Evolutionary conservation across 768 basidiomycete species (phyloP), one percentile per base, ranked within the genome.

Genomic region (Lentinula lateritia): DNA sequence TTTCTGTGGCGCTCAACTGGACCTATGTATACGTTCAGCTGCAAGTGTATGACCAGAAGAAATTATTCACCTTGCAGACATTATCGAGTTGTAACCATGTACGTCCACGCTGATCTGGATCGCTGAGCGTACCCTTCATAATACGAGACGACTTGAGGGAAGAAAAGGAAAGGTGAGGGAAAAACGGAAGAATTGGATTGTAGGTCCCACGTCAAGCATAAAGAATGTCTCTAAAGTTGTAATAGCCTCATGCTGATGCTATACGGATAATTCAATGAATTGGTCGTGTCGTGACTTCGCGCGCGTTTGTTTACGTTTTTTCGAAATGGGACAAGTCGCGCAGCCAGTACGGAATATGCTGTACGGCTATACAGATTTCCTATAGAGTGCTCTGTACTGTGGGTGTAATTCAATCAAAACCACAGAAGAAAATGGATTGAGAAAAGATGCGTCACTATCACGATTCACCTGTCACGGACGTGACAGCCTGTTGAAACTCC

Each of bases 11-110:
- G 36, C 58, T 59, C n/a, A 59, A 16, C n/a, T 35, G 43, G n/a
- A 59, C 46, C 58, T 59, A 16, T 16, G 16, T 20, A 45, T 15
- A 9, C 16, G 18, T 18, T 32, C 5, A 46, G 42, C 23, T 34
- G 42, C 8, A 13, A 18, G 8, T 48, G 12, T 10, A 7, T 9
- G 5, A 10, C 20, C 10, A 48, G 20, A 20, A 39, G 15, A 54
- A 6, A 6, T n/a, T 28, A 15, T 12, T 35, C 32, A 59, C 58
- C 34, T 59, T 59, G 38, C 58, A 59, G 9, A 9, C 23, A 39
- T 50, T 34, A 46, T 48, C 48, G n/a, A 59, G 35, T 15, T 59
- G 58, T 20, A 59, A n/a, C 58, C 58, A 59, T 35, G 45, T 59
- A 12, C 58, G 42, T 12, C 58, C 58, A 18, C 28, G 23, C 5